phyloP scores from a whole-genome alignment of 176 grass and related monocot genomes.

The Puya raimondii region DNA sequence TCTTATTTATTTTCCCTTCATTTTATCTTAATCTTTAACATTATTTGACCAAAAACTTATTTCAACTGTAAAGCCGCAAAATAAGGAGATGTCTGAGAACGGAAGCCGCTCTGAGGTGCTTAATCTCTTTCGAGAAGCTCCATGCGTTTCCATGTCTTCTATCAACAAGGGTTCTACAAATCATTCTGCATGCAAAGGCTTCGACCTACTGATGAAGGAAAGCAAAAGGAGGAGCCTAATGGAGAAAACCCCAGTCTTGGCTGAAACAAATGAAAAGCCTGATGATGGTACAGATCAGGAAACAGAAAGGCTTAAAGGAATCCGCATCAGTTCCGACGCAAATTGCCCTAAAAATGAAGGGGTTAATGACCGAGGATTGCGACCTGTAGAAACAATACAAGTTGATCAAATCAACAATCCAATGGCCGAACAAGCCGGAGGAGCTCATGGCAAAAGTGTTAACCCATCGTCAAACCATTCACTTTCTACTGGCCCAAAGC shows the following conservation, averaged over 20 bases:
- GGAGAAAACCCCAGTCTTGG: slow-evolving; percentile 30
- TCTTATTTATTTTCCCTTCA: slow-evolving; percentile 3
- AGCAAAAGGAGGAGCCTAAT: slow-evolving; percentile 25
- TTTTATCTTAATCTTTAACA: slow-evolving; percentile 19
- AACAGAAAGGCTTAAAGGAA: slow-evolving; percentile 27
- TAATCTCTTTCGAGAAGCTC: slow-evolving; percentile 56
- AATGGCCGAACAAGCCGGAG: slow-evolving; percentile 30
- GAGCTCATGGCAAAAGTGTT: slow-evolving; percentile 17
- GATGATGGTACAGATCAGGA: slow-evolving; percentile 31
- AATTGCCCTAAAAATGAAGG: slow-evolving; percentile 20
- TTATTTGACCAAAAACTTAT: slow-evolving; percentile 31
- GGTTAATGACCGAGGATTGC: slow-evolving; percentile 27
- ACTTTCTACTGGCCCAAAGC: slow-evolving; percentile 26
- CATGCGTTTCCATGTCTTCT: slow-evolving; percentile 69
- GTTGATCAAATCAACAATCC: slow-evolving; percentile 18
- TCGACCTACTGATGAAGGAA: slow-evolving; percentile 35
- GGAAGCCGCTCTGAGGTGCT: slow-evolving; percentile 66
- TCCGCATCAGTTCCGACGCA: slow-evolving; percentile 18
- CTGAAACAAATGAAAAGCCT: slow-evolving; percentile 22
- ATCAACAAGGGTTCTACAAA: slow-evolving; percentile 56
- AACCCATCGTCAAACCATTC: slow-evolving; percentile 28
- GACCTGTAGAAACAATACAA: slow-evolving; percentile 24
- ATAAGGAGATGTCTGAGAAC: slow-evolving; percentile 51
- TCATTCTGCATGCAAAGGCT: slow-evolving; percentile 17
- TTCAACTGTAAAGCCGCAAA: slow-evolving; percentile 42